Evolutionary conservation across 2,329 filamentous ascomycete species (phyloP), one percentile per base, ranked within the genome.

Genomic region (Fusarium scirpi): DNA sequence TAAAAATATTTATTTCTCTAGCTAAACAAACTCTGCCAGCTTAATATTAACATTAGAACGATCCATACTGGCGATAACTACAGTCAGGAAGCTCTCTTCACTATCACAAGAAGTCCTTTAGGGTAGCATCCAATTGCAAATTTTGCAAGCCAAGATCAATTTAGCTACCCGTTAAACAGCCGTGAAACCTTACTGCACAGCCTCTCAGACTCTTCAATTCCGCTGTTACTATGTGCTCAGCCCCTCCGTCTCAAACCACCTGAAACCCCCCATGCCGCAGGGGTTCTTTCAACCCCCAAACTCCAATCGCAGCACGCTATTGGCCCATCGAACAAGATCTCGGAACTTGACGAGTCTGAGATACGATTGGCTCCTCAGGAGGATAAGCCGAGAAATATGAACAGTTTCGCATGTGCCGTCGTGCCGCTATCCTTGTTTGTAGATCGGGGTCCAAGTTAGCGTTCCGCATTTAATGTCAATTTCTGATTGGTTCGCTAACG

Each of bases 201-300:
- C 32, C 5, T 18, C 13, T 22, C 15, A n/a, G 10, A 27, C 8
- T 20, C 6, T 8, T 5, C 7, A 7, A 22, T 16, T 41, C 11
- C n/a, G 7, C 24, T 8, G 20, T 18, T n/a, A n/a, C n/a, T 3
- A 15, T 52, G 49, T 27, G 49, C 49, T 45, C 40, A 55, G 20
- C 27, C 16, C 16, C 44, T 29, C n/a, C 4, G 9, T 25, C 54
- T 38, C 30, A 49, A 57, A 57, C 54, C n/a, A 10, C 61, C 59
- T 64, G 59, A 64, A 64, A 64, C 61, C 4, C 20, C 18, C 48
- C 43, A 27, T 40, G 59, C 43, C 24, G 20, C 48, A n/a, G 30
- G 5, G 5, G 18, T 38, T 56, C 9, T n/a, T n/a, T n/a, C 12
- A 27, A 9, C 24, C 58, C 11, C 22, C 20, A 43, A 64, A 40